Base-by-base conservation (phyloP, 805 yeast genomes). In the Maudiozyma barnettii region DNA sequence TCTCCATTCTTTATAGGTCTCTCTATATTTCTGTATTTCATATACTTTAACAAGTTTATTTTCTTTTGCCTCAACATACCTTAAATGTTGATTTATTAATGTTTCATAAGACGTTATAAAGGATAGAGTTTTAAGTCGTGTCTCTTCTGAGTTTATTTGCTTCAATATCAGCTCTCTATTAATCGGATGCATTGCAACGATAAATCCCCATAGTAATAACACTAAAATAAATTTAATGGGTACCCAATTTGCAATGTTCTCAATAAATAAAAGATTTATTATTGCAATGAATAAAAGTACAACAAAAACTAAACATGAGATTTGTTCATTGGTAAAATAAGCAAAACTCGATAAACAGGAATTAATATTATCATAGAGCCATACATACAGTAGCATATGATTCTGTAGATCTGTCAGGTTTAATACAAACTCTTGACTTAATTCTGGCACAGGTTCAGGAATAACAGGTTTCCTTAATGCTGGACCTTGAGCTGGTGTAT, bases 351-450 rank as follows among this genome's bases (percentile, higher is more conserved):
- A 65, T 30, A 84, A 68, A 39, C 76, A 47, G 54, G 70, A 64
- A 19, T 72, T 68, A 4, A 78, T 44, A 20, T 72, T 71, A 64
- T 88, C 91, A 73, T 81, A 87, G 0, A 71, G 65, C 12, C 68
- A 61, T 9, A 83, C 80, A 60, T 82, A 86, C 13, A 80, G 57
- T 29, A 81, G 59, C 86, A 84, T 81, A 57, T 80, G 82, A 60
- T 88, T 88, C 59, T 88, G 96, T 49, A 87, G 69, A 67, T 88
- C 96, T 1, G 95, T 85, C 56, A 85, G 69, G 60, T 88, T 88
- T 48, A 87, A 60, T 19, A 82, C 64, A 59, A 87, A 88, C 60
- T 88, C 95, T 47, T 84, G 71, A 30, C 90, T 81, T 44, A 84
- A 71, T 61, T 87, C 88, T 4, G 90, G 84, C 7, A 81, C 84